Percentiles rank a stretch among this genome's conserved stretches.
Evolutionary conservation across 1,284 basidiomycete genomes (phyloP).

Genomic region (Ustilago sp.): DNA sequence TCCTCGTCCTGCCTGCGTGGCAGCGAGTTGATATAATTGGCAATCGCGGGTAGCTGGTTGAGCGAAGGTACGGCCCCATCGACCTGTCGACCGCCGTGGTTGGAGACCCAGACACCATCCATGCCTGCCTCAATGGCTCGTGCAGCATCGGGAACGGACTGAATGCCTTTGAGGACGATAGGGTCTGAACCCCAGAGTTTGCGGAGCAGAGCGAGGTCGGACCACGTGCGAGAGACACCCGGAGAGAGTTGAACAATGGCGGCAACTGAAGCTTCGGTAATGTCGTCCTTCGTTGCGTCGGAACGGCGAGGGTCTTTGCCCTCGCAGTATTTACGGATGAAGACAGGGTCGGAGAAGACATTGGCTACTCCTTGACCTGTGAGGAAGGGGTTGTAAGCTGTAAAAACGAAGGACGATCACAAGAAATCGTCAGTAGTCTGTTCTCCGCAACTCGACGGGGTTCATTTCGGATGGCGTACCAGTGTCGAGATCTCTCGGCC

Average conservation of each 20-base stretch:
- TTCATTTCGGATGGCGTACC: conserved; percentile 2
- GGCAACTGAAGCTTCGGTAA: conserved; percentile 45
- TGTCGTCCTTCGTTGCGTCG: conserved; percentile 55
- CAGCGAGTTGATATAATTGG: conserved; percentile 42
- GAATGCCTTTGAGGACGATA: conserved; percentile 67
- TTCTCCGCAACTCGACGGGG: not conserved
- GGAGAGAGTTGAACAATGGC: conserved; percentile 60
- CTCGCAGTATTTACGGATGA: conserved; percentile 36
- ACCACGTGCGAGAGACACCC: conserved; percentile 60
- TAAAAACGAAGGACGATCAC: conserved; percentile 10
- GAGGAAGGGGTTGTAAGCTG: conserved; percentile 76
- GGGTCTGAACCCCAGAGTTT: conserved; percentile 58
- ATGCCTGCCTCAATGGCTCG: conserved; percentile 59
- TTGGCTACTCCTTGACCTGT: conserved; percentile 72
- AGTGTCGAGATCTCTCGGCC: conserved; percentile 54
- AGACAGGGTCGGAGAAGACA: conserved; percentile 63
- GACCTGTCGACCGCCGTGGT: conserved; percentile 67
- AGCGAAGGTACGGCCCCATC: conserved; percentile 61
- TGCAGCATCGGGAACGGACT: conserved; percentile 54
- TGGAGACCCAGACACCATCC: conserved; percentile 66
- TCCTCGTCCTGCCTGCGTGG: conserved; percentile 35
- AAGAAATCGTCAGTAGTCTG: not conserved
- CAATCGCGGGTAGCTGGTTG: conserved; percentile 52
- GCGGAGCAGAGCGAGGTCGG: conserved; percentile 55
- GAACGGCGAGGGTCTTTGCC: conserved; percentile 47